Evolutionary conservation across 805 yeast species (phyloP).

Genomic region (Sungouiozyma ichnusensis): DNA sequence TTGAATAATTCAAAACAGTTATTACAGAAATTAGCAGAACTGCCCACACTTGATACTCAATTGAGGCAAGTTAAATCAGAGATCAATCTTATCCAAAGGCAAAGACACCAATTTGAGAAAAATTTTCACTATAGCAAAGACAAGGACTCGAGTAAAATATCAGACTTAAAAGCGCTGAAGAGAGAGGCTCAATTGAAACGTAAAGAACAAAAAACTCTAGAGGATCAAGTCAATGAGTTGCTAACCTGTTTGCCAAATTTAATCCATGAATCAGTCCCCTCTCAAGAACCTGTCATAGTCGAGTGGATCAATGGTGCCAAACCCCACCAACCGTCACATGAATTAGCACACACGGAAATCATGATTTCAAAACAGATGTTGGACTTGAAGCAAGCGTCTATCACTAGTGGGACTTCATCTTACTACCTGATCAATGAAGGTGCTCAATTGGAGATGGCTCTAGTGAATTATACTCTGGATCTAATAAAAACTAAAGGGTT

Average conservation of each 20-base stretch:
- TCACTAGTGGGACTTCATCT: conserved; percentile 74
- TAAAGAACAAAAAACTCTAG: conserved; percentile 17
- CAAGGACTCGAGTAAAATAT: too few species aligned
- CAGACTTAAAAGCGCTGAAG: conserved; percentile 19
- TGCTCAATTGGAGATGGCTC: conserved; percentile 81
- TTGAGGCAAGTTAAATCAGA: conserved; percentile 13
- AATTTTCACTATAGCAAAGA: conserved; percentile 15
- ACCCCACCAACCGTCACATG: conserved; percentile 14
- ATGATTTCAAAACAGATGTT: conserved; percentile 56
- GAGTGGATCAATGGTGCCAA: conserved; percentile 37
- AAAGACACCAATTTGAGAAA: conserved; percentile 23
- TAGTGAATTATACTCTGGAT: conserved; percentile 66
- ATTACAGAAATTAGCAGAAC: conserved; percentile 16
- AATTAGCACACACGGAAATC: conserved; percentile 57
- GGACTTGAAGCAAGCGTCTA: conserved; percentile 63
- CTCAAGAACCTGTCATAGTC: conserved; percentile 34
- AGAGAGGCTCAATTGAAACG: conserved; percentile 15
- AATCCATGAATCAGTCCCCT: conserved; percentile 39
- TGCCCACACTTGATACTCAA: conserved; percentile 22
- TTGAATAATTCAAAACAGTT: conserved; percentile 16
- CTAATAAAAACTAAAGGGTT: conserved; percentile 74
- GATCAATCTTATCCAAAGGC: conserved; percentile 22
- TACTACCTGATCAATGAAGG: conserved; percentile 78
- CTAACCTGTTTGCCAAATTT: conserved; percentile 56
- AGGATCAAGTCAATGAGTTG: conserved; percentile 29